These are phyloP conservation scores for Suillus cothurnatus DNA, from an alignment of 768 basidiomycete genomes.

Conservation along the genomic window DNA sequence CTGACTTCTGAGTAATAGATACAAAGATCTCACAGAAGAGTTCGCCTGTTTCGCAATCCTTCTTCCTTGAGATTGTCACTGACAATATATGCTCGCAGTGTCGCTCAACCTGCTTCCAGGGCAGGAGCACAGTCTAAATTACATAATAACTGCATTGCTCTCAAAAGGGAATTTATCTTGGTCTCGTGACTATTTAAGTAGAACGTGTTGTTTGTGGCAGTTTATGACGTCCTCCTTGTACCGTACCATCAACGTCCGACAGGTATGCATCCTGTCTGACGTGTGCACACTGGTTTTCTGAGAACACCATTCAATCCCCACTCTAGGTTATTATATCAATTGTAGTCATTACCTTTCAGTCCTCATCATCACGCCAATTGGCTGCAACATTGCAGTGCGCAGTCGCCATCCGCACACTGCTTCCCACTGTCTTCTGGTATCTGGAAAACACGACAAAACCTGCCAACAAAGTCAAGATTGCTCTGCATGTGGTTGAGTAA, in stretches of 20 bases:
- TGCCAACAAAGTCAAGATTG: slow-evolving; percentile 62
- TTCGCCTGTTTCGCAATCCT: background rate
- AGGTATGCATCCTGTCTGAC: background rate
- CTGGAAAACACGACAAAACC: slow-evolving; percentile 76
- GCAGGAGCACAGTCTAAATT: background rate
- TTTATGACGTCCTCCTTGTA: background rate
- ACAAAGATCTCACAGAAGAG: background rate
- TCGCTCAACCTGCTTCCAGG: background rate
- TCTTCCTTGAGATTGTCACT: background rate
- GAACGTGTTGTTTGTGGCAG: background rate
- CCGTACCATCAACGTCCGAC: background rate
- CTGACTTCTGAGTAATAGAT: background rate
- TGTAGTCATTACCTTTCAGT: background rate
- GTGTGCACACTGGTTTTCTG: background rate
- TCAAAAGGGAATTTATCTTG: background rate
- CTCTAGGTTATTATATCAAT: background rate
- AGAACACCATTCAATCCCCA: background rate
- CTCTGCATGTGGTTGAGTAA: background rate
- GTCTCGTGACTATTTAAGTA: background rate
- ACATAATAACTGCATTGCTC: background rate
- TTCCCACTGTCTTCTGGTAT: slow-evolving; percentile 69
- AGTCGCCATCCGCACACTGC: slow-evolving; percentile 81
- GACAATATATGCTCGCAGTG: background rate
- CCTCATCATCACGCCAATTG: slow-evolving; percentile 70
- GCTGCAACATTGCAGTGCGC: slow-evolving; percentile 58